A percentile compares a stretch with the other conserved stretches of the same genome.
Evolutionary conservation across 352 stramenopile genomes (phyloP).

Genomic region (Blastocystis hominis): DNA sequence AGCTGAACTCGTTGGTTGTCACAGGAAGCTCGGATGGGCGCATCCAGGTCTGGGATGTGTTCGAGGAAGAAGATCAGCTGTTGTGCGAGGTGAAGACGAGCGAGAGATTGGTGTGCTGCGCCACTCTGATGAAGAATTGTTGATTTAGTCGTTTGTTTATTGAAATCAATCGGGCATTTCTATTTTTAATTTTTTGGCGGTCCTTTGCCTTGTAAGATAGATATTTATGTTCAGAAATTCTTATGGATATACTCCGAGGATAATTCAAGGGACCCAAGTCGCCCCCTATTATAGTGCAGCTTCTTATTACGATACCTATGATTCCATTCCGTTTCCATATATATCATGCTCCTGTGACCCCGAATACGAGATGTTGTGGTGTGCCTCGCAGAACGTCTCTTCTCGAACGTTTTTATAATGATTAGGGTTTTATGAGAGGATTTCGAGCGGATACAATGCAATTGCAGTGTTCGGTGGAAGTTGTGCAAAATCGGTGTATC

Average conservation of each 20-base stretch:
- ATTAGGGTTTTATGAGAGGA: constrained; percentile 35
- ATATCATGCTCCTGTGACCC: constrained; percentile 33
- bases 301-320: constrained; percentile 14
- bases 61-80: not conserved
- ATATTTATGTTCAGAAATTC: constrained; percentile 1
- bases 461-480: constrained; percentile 44
- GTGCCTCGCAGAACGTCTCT: constrained; percentile 14
- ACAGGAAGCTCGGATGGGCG: constrained; percentile 39
- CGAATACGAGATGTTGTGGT: constrained; percentile 44
- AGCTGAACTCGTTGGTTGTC: not conserved
- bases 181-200: not conserved
- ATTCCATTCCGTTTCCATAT: constrained; percentile 50
- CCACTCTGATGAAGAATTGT: not conserved
- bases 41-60: constrained; percentile 49
- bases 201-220: not conserved
- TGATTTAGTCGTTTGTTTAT: constrained; percentile 44
- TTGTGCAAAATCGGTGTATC: constrained; percentile 37
- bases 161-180: not conserved
- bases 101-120: constrained; percentile 6
- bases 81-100: constrained; percentile 39
- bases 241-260: not conserved
- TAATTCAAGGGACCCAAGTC: not conserved
- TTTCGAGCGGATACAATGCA: constrained; percentile 3
- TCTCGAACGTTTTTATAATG: not conserved
- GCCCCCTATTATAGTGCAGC: not conserved